Conservation (phyloP, 2,329 filamentous ascomycete genomes). For the Colletotrichum siamense region DNA sequence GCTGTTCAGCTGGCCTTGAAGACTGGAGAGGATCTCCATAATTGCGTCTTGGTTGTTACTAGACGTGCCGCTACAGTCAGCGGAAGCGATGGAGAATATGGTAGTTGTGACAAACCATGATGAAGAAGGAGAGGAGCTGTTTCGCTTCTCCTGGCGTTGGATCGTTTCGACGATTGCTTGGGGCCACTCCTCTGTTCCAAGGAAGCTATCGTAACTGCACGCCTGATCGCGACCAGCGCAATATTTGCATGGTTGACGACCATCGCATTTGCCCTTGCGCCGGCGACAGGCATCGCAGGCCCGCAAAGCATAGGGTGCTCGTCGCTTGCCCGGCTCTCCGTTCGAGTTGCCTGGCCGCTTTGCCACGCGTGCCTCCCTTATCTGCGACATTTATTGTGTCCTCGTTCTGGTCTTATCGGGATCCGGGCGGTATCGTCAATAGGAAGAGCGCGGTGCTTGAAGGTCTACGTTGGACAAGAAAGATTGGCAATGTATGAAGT, state of each 20-base stretch:
- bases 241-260: conserved; percentile 25
- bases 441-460: background rate
- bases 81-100: background rate
- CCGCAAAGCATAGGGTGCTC: conserved; percentile 26
- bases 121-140: background rate
- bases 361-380: background rate
- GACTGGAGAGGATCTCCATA: background rate
- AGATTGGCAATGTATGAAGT: background rate
- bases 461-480: background rate
- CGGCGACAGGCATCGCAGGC: conserved; percentile 28
- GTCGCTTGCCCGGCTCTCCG: conserved; percentile 4
- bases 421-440: background rate
- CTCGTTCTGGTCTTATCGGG: background rate
- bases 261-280: conserved; percentile 29
- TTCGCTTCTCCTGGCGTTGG: background rate
- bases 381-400: background rate
- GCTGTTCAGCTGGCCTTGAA: conserved; percentile 7
- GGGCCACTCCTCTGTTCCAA: background rate
- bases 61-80: background rate
- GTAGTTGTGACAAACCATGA: background rate
- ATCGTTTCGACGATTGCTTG: background rate
- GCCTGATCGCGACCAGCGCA: conserved; percentile 18
- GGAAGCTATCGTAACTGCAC: conserved; percentile 19
- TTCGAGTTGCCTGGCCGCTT: background rate
- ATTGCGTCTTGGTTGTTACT: background rate